Evolutionary conservation across 495 filamentous ascomycete genomes (phyloP).

Genomic region (Penicillium longicatenatum): DNA sequence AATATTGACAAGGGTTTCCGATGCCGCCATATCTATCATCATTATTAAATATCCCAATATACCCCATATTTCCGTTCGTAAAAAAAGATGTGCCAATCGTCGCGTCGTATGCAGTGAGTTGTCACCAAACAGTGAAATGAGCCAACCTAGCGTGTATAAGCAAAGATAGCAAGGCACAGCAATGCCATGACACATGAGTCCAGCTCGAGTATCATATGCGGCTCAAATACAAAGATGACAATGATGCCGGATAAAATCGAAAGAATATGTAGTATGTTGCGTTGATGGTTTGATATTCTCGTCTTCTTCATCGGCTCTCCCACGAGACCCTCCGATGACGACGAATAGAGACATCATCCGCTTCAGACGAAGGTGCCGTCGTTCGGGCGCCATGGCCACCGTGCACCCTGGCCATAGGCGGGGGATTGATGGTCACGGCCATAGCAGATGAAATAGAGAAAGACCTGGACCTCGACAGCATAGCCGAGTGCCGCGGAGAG

Average conservation of each 20-base stretch:
- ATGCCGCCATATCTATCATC: conserved; percentile 12
- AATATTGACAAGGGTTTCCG: conserved; percentile 4
- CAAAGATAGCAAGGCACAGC: neutral
- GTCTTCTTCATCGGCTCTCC: conserved; percentile 32
- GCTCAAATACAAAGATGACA: neutral
- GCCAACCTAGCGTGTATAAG: neutral
- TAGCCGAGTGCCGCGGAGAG: conserved; percentile 34
- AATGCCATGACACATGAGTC: conserved; percentile 12
- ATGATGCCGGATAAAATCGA: neutral
- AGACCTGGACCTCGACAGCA: conserved; percentile 35
- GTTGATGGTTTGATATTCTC: conserved; percentile 1
- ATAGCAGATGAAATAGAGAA: conserved; percentile 39
- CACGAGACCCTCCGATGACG: conserved; percentile 35
- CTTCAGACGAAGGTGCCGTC: conserved; percentile 27
- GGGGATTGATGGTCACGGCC: conserved; percentile 26
- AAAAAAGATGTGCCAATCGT: conserved; percentile 14
- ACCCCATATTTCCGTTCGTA: conserved; percentile 16
- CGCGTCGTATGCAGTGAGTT: conserved; percentile 20
- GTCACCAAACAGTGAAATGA: neutral
- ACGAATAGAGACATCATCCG: conserved; percentile 28
- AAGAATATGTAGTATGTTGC: neutral
- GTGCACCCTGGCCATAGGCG: conserved; percentile 31
- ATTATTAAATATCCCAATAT: conserved; percentile 21
- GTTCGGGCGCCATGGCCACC: conserved; percentile 26
- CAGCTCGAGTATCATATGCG: conserved; percentile 20